Conservation (phyloP, 2,329 filamentous ascomycete species). For the Botrytis cinerea region DNA sequence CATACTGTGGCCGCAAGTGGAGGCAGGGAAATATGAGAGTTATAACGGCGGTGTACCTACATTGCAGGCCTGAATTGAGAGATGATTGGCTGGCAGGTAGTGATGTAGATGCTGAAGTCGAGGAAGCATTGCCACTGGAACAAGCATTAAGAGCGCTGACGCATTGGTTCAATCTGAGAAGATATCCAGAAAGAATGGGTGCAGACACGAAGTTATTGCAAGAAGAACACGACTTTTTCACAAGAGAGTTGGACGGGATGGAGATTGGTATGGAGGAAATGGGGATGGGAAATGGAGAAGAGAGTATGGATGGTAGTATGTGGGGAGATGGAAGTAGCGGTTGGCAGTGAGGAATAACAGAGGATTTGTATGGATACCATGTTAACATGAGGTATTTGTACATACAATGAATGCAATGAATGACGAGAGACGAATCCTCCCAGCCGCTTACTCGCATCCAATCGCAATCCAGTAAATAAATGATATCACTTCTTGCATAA, state of each 20-base stretch:
- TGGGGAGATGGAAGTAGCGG: slow-evolving; percentile 16
- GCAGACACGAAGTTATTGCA: slow-evolving; percentile 55
- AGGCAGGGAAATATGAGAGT: slow-evolving; percentile 97
- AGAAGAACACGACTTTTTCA: slow-evolving; percentile 79
- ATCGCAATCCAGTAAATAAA: neutral
- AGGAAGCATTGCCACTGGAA: slow-evolving; percentile 88
- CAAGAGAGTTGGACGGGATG: slow-evolving; percentile 73
- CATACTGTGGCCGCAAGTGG: slow-evolving; percentile 98
- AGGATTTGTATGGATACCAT: neutral
- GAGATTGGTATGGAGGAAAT: slow-evolving; percentile 47
- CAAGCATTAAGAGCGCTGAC: slow-evolving; percentile 86
- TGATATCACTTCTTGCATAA: neutral
- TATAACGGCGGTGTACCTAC: slow-evolving; percentile 94
- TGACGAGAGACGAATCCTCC: neutral
- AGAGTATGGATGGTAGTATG: slow-evolving; percentile 19
- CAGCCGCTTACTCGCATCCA: neutral
- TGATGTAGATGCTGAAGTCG: slow-evolving; percentile 90
- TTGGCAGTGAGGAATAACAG: neutral
- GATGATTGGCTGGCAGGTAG: slow-evolving; percentile 94
- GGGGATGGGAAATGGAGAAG: slow-evolving; percentile 33
- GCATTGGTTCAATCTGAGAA: slow-evolving; percentile 88
- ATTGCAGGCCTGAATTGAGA: slow-evolving; percentile 86
- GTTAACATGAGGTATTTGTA: neutral
- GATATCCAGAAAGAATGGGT: slow-evolving; percentile 79
- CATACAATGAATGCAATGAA: neutral